phyloP scores from a whole-genome alignment of 2,329 filamentous ascomycete species.

The Coniochaeta sp. region DNA sequence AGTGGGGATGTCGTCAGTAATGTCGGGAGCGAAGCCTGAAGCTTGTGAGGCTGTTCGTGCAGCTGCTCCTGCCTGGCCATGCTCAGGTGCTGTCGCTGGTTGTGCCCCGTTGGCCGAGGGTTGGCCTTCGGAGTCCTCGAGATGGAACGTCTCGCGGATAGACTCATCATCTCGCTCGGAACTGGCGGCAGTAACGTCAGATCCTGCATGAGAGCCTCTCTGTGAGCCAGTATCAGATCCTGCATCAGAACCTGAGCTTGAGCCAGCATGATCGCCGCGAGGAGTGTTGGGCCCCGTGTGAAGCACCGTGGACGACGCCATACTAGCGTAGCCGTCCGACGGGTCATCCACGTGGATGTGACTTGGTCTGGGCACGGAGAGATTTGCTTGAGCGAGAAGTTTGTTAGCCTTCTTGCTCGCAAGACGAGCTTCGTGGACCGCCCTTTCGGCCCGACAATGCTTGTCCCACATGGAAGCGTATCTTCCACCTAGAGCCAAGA shows the following conservation, averaged over 20 bases:
- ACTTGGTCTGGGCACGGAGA: slow-evolving; percentile 21
- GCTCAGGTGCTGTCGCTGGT: neutral
- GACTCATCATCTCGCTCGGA: neutral
- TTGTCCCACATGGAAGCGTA: slow-evolving; percentile 87
- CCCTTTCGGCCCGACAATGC: slow-evolving; percentile 72
- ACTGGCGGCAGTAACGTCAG: neutral
- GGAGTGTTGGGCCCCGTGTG: slow-evolving; percentile 24
- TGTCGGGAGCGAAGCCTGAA: neutral
- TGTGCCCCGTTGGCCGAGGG: neutral
- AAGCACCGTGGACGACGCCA: slow-evolving; percentile 36
- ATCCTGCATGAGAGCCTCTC: neutral
- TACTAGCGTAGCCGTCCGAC: slow-evolving; percentile 37
- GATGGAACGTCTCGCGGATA: neutral
- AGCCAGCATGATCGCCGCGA: slow-evolving; percentile 7
- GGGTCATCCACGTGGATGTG: slow-evolving; percentile 31
- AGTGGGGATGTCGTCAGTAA: neutral
- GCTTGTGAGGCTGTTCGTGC: neutral
- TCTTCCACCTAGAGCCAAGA: slow-evolving; percentile 61
- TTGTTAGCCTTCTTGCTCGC: slow-evolving; percentile 34
- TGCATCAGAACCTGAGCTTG: neutral
- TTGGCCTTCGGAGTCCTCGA: neutral
- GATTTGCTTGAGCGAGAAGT: slow-evolving; percentile 42
- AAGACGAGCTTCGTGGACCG: slow-evolving; percentile 50
- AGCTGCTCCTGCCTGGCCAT: neutral
- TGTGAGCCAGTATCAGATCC: slow-evolving; percentile 12